A percentile compares a stretch with the other conserved stretches of the same genome.
Evolutionary conservation across 1,139 yeast species (phyloP).

Genomic region (Protomyces gravidus): DNA sequence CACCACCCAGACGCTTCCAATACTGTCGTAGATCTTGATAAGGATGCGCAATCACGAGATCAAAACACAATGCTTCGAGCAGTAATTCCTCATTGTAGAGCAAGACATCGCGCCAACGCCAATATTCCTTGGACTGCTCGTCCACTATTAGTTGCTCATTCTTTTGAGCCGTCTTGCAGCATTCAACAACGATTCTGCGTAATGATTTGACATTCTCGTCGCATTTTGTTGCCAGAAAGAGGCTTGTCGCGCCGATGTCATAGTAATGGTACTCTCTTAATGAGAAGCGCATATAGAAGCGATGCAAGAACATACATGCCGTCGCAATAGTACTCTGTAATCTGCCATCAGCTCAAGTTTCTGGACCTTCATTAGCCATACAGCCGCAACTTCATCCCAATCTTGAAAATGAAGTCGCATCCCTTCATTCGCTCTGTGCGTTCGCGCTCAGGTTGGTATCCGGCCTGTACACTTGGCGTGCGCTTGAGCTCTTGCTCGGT

Average conservation of each 20-base stretch:
- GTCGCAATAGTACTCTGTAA: conserved; percentile 50
- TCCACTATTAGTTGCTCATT: conserved; percentile 44
- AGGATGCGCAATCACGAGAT: conserved; percentile 47
- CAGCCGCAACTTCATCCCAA: conserved; percentile 46
- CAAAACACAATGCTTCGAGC: conserved; percentile 51
- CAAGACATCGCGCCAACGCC: conserved; percentile 51
- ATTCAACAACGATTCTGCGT: conserved; percentile 48
- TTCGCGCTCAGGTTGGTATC: conserved; percentile 45
- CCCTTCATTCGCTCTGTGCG: conserved; percentile 48
- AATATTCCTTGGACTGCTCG: conserved; percentile 49
- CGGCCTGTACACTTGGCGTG: conserved; percentile 39
- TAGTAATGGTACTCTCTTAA: conserved; percentile 45
- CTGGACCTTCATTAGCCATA: neutral
- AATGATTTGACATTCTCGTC: conserved; percentile 51
- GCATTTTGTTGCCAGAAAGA: conserved; percentile 52
- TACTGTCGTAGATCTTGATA: conserved; percentile 40
- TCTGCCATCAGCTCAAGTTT: neutral
- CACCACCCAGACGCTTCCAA: conserved; percentile 36
- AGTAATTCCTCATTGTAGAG: conserved; percentile 47
- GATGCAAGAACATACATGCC: conserved; percentile 50
- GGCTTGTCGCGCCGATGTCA: conserved; percentile 49
- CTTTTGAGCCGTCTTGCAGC: conserved; percentile 49
- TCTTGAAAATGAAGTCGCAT: conserved; percentile 46
- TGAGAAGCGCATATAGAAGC: conserved; percentile 50
- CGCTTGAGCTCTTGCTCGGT: conserved; percentile 31